Evolutionary conservation across 306 rosid species (phyloP), one percentile per base, ranked within the genome.

Genomic region (Senna siamea): DNA sequence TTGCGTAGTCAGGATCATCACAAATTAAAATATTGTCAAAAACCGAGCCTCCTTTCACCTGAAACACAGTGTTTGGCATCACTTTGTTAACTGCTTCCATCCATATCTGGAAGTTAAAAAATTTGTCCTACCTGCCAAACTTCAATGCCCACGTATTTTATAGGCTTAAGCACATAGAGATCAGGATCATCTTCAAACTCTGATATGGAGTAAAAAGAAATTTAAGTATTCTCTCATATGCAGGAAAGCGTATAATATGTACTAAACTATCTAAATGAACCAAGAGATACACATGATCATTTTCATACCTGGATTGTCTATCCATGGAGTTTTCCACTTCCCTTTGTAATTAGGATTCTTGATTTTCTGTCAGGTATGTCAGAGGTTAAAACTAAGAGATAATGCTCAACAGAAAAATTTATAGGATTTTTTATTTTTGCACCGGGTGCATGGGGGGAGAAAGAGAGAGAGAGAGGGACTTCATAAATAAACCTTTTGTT

Each of bases 281-380:
- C 55, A 20, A 56, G 26, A 32, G 44, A 47, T 58, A 69, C 43
- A 58, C 55, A 73, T 28, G 44, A 70, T 35, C 47, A 18, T 44
- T 37, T 62, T 17, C 47, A 34, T 63, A 86, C 90, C 88, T 52
- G 90, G 86, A 80, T 86, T 86, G 46, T 86, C 90, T 46, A 81
- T 76, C 86, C 86, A 83, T 68, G 87, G 90, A 73, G 66, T 83
- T 75, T 76, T 86, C 90, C 90, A 86, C 76, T 83, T 86, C 23
- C 90, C 90, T 79, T 86, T 78, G 82, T 86, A 86, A 72, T 86
- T 83, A 35, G 90, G 88, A 73, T 86, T 86, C 77, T 83, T 86
- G 60, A 73, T 75, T 75, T 75, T 78, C 75, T 75, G 76, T 77
- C 73, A 80, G 18, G 50, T n/a, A n/a, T n/a, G n/a, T 65, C 17